A percentile compares a stretch with the other conserved stretches of the same genome.
phyloP scores from a whole-genome alignment of 2,329 filamentous ascomycete genomes.

The Pyrenophora seminiperda region DNA sequence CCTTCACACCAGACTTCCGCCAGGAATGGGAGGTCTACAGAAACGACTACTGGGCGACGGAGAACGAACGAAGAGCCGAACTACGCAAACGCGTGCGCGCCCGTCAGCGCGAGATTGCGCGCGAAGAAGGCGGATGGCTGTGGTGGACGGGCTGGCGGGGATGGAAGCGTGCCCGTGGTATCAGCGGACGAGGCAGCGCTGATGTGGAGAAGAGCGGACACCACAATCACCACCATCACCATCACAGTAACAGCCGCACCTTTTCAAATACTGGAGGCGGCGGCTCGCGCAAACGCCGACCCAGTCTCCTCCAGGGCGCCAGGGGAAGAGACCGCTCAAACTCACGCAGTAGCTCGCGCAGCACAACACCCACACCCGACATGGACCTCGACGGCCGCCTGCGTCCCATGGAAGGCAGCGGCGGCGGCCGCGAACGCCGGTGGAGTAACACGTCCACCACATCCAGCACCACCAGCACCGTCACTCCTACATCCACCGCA shows the following conservation, averaged over 20 bases:
- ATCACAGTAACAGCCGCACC: slow-evolving; percentile 12
- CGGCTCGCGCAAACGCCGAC: slow-evolving; percentile 34
- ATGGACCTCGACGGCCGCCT: slow-evolving; percentile 38
- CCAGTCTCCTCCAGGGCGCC: slow-evolving; percentile 29
- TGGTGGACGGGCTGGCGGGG: slow-evolving; percentile 83
- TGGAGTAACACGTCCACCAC: slow-evolving; percentile 46
- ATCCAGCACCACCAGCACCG: too few species aligned
- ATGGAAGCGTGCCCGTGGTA: slow-evolving; percentile 48
- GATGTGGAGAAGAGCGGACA: slow-evolving; percentile 44
- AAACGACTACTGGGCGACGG: slow-evolving; percentile 93
- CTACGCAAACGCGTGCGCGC: slow-evolving; percentile 73
- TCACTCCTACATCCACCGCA: slow-evolving; percentile 24
- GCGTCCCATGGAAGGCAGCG: slow-evolving; percentile 23
- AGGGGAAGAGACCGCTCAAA: slow-evolving; percentile 35
- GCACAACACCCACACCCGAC: slow-evolving; percentile 41
- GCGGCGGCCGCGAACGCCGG: slow-evolving; percentile 34
- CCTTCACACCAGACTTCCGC: slow-evolving; percentile 90
- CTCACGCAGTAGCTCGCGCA: slow-evolving; percentile 42
- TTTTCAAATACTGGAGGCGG: slow-evolving; percentile 27
- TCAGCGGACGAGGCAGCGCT: slow-evolving; percentile 24
- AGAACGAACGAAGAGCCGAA: slow-evolving; percentile 84
- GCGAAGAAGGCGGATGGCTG: slow-evolving; percentile 72
- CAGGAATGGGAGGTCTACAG: slow-evolving; percentile 97
- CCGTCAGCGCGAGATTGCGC: slow-evolving; percentile 69
- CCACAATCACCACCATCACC: too few species aligned